Evolutionary conservation across 1,284 basidiomycete genomes (phyloP).

Genomic region (Puccinia sorghi): DNA sequence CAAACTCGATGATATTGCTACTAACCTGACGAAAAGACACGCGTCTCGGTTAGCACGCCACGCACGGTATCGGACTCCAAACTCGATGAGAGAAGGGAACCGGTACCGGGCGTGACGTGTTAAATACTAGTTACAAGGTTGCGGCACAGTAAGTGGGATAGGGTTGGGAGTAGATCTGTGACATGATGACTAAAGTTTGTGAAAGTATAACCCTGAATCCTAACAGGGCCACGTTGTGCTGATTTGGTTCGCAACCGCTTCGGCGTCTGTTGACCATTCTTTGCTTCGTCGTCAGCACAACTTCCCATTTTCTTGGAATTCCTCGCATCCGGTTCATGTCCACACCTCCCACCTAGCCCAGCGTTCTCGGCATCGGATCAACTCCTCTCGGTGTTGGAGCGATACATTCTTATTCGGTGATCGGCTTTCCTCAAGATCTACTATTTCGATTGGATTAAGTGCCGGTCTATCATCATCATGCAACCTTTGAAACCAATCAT

Average conservation of each 20-base stretch:
- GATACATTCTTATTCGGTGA: background rate
- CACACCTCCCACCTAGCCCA: background rate
- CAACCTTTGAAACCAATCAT: constrained; percentile 17
- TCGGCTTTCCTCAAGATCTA: background rate
- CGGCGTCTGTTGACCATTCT: background rate
- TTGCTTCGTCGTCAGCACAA: constrained; percentile 14
- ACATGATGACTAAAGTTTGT: no score
- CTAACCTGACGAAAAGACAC: no score
- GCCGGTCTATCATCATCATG: background rate
- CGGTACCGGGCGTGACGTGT: no score
- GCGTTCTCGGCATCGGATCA: background rate
- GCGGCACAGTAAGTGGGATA: no score
- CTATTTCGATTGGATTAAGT: constrained; percentile 11
- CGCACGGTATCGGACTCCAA: no score
- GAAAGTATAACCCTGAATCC: no score
- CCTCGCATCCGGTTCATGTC: constrained; percentile 1
- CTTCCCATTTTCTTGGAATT: constrained; percentile 1
- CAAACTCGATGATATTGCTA: no score
- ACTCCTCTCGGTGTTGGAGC: background rate
- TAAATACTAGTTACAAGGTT: no score
- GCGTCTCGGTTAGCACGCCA: no score
- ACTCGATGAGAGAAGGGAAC: no score
- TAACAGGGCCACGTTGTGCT: background rate
- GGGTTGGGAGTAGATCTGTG: no score
- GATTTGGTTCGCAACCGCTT: background rate